Conservation (phyloP, 1,284 basidiomycete genomes). For the Ceratobasidium sp. region DNA sequence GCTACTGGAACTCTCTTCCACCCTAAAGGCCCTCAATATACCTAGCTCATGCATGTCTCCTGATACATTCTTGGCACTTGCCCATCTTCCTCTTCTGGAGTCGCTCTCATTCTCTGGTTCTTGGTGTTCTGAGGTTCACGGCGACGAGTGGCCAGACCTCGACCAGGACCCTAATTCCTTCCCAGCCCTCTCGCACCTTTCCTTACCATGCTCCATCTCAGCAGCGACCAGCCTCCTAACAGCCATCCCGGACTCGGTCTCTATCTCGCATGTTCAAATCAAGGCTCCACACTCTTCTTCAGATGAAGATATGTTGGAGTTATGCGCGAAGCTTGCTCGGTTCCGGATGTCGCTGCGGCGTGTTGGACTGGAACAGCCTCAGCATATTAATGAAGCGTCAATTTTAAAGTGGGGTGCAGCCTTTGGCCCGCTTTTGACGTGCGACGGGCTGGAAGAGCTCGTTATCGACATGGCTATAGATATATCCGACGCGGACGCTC, state of each 20-base stretch:
- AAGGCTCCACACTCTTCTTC: not conserved
- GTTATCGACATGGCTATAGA: not conserved
- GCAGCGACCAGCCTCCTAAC: not conserved
- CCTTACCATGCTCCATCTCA: constrained; percentile 7
- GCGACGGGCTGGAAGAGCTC: not conserved
- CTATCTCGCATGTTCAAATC: constrained; percentile 4
- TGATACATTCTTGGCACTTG: constrained; percentile 25
- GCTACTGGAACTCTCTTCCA: not conserved
- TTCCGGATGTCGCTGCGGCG: constrained; percentile 17
- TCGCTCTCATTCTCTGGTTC: constrained; percentile 23
- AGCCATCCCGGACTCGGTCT: not conserved
- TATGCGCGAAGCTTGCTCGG: constrained; percentile 14
- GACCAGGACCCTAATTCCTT: not conserved
- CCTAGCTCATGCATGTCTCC: constrained; percentile 28
- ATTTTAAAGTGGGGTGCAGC: not conserved
- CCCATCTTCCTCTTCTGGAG: constrained; percentile 10
- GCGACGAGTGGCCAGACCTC: constrained; percentile 34
- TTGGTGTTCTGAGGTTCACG: constrained; percentile 27
- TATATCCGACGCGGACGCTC: not conserved
- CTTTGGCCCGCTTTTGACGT: not conserved
- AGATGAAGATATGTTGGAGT: constrained; percentile 20
- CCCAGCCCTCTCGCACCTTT: constrained; percentile 5
- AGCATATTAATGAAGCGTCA: not conserved
- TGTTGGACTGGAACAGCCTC: constrained; percentile 1
- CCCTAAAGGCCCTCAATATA: constrained; percentile 14